Conservation (phyloP, 192 early-diverging fungal species). For the Backusella psychrophila region DNA sequence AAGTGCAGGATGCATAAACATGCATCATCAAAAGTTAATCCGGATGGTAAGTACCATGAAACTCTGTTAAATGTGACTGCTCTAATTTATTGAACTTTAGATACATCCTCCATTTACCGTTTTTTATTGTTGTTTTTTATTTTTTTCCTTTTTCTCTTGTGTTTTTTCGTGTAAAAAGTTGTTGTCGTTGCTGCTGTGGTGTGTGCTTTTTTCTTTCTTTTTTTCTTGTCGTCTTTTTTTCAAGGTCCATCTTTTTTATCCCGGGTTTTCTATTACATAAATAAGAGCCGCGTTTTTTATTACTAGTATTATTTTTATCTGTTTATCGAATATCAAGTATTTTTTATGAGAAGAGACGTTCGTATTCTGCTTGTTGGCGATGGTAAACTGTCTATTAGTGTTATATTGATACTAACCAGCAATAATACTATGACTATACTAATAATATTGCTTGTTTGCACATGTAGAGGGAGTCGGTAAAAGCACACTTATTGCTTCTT, state of each 20-base stretch:
- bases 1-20: too few relatives aligned
- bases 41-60: too few relatives aligned
- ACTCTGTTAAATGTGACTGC: too few relatives aligned
- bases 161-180: neutral
- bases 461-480: constrained; percentile 88
- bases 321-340: neutral
- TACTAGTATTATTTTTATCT: too few relatives aligned
- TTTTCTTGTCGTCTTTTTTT: neutral
- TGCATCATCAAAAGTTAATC: too few relatives aligned
- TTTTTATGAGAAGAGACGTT: constrained; percentile 80
- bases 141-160: neutral
- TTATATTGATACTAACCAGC: neutral
- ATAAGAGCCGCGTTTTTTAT: neutral
- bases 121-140: neutral
- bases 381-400: constrained; percentile 45
- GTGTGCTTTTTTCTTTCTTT: neutral
- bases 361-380: constrained; percentile 94
- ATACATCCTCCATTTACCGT: too few relatives aligned
- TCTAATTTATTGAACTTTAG: too few relatives aligned
- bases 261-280: neutral
- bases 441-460: neutral
- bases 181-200: neutral
- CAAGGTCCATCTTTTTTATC: neutral
- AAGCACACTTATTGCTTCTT: constrained; percentile 92
- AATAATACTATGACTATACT: neutral